Evolutionary conservation across 768 basidiomycete genomes (phyloP), one percentile per base, ranked within the genome.

Genomic region (Sporobolomyces roseus): DNA sequence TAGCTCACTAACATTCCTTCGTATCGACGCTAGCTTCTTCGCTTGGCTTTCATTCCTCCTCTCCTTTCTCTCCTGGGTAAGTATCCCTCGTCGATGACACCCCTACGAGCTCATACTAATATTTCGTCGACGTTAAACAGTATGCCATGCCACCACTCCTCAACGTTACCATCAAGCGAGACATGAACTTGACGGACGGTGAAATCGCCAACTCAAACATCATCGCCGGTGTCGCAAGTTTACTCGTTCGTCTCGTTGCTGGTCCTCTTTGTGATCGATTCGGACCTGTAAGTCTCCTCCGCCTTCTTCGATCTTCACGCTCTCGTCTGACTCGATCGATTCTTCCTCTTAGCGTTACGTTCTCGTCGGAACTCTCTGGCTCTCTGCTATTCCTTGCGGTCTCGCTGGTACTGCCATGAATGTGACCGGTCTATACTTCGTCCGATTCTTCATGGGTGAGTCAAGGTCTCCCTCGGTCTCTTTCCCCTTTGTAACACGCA

Each of bases 111-210:
- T n/a, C n/a, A n/a, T n/a, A n/a, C n/a, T n/a, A n/a, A n/a, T n/a
- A n/a, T n/a, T n/a, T n/a, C n/a, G n/a, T n/a, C n/a, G n/a, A n/a
- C n/a, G n/a, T n/a, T n/a, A n/a, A n/a, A n/a, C n/a, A n/a, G 85
- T 86, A 86, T 63, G 83, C 85, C 0, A 85, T 86, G 69, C 80
- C 85, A 17, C 85, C 85, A 0, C 81, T 86, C 8, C 81, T 85
- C 45, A 83, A 83, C 1, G 81, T 83, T 4, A 83, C 80, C 48
- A 85, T 86, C 76, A 82, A 81, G 65, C 6, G 45, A 8, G 58
- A 60, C 45, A 60, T 60, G 58, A 60, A 60, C 19, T 45, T 60
- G 30, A 60, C 58, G 27, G 58, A 60, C 23, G 58, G 58, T 12
- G 12, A 60, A 29, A 61, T 54, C 29, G 38, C 45, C 3, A 72